These are phyloP conservation scores for Fusarium phyllophilum DNA, from an alignment of 2,329 filamentous ascomycete genomes.

Conservation along the genomic window DNA sequence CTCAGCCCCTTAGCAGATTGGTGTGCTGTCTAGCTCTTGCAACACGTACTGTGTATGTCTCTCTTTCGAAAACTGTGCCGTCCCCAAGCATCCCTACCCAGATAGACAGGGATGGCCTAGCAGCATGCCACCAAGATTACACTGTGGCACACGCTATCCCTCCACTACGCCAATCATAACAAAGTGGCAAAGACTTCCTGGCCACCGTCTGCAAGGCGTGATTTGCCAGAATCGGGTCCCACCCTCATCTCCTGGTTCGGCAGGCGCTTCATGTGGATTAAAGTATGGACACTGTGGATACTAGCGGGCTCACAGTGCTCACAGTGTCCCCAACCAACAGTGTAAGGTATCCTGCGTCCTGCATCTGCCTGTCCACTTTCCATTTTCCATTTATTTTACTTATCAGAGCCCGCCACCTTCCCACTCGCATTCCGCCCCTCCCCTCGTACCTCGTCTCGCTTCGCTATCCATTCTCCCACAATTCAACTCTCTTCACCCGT, in stretches of 20 bases:
- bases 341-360: constrained; percentile 5
- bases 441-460: constrained; percentile 44
- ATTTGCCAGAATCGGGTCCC: constrained; percentile 46
- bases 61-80: constrained; percentile 36
- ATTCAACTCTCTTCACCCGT: constrained; percentile 34
- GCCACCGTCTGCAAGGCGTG: constrained; percentile 32
- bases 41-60: constrained; percentile 33
- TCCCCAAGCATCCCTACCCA: constrained; percentile 27
- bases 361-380: constrained; percentile 17
- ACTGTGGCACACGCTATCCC: constrained; percentile 42
- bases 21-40: constrained; percentile 31
- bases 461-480: constrained; percentile 40
- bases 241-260: constrained; percentile 39
- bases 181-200: constrained; percentile 47
- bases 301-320: constrained; percentile 31
- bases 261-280: constrained; percentile 33
- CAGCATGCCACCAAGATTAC: constrained; percentile 47
- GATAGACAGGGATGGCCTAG: constrained; percentile 25
- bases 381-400: constrained; percentile 33
- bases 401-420: constrained; percentile 42
- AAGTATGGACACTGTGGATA: constrained; percentile 11
- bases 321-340: constrained; percentile 47
- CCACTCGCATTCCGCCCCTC: constrained; percentile 39
- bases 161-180: constrained; percentile 45
- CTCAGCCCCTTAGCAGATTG: constrained; percentile 29